Evolutionary conservation across 1,284 basidiomycete species (phyloP).

Genomic region (Cutaneotrichosporon sp.): DNA sequence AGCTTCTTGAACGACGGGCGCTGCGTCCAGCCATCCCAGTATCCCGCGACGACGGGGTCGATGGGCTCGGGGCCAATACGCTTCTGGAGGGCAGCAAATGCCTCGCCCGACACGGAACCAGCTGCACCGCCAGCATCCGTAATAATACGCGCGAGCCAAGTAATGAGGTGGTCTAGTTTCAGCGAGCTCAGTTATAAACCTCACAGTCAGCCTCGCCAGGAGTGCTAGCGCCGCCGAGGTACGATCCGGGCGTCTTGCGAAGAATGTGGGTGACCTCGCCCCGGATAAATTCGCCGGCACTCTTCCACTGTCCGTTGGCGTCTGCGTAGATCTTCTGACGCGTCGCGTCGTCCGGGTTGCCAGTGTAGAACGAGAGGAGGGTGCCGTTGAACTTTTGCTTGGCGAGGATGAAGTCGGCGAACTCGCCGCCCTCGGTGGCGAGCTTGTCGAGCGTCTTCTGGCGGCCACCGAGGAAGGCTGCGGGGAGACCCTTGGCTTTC

Average conservation of each 20-base stretch:
- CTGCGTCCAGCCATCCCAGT: conserved; percentile 38
- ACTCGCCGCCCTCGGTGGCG: conserved; percentile 55
- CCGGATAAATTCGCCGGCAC: conserved; percentile 40
- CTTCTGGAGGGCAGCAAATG: conserved; percentile 37
- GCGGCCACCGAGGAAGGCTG: conserved; percentile 57
- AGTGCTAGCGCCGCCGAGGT: conserved; percentile 30
- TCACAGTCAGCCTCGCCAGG: conserved; percentile 50
- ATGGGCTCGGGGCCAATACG: conserved; percentile 42
- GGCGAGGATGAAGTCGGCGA: conserved; percentile 59
- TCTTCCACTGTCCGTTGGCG: conserved; percentile 42
- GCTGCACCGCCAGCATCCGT: conserved; percentile 43
- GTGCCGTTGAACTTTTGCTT: conserved; percentile 59
- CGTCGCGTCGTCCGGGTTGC: conserved; percentile 30
- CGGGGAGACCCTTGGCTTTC: conserved; percentile 53
- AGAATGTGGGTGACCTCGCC: conserved; percentile 45
- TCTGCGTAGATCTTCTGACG: conserved; percentile 30
- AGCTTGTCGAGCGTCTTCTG: conserved; percentile 46
- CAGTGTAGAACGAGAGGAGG: conserved; percentile 51
- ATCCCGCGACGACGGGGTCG: conserved; percentile 41
- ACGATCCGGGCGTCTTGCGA: conserved; percentile 37
- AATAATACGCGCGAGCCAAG: conserved; percentile 48
- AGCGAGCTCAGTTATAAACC: conserved; percentile 1
- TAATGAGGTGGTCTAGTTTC: conserved; percentile 47
- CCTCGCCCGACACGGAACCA: conserved; percentile 29
- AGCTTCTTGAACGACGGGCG: conserved; percentile 10